Evolutionary conservation across 2,329 filamentous ascomycete species (phyloP).

Genomic region (Torrubiella hemipterigena): DNA sequence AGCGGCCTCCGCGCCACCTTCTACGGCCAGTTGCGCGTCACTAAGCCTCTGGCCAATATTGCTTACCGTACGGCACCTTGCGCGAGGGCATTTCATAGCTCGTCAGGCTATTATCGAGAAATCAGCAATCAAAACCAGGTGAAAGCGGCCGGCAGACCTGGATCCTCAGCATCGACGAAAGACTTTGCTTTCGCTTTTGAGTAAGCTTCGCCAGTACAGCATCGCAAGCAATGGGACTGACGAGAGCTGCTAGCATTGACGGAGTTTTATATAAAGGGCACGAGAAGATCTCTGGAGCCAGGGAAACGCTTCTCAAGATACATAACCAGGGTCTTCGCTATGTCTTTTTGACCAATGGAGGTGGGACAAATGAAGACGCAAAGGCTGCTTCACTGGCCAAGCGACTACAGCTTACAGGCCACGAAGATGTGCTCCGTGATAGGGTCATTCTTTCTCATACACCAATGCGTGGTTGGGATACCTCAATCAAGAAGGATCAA

Average conservation of each 20-base stretch:
- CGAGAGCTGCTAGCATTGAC: slow-evolving; percentile 51
- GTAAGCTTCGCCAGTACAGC: slow-evolving; percentile 11
- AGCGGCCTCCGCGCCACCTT: background rate
- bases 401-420: slow-evolving; percentile 17
- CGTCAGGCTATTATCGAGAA: no score
- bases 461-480: slow-evolving; percentile 55
- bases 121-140: no score
- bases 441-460: slow-evolving; percentile 71
- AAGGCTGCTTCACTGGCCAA: slow-evolving; percentile 21
- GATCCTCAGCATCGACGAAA: slow-evolving; percentile 1
- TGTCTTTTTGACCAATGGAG: slow-evolving; percentile 91
- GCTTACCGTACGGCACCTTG: no score
- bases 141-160: background rate
- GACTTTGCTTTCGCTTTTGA: slow-evolving; percentile 27
- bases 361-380: slow-evolving; percentile 62
- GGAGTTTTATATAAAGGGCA: slow-evolving; percentile 84
- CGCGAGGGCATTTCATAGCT: background rate
- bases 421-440: slow-evolving; percentile 20
- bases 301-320: slow-evolving; percentile 60
- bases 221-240: background rate
- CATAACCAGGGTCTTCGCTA: slow-evolving; percentile 71
- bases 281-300: slow-evolving; percentile 66
- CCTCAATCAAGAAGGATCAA: slow-evolving; percentile 20
- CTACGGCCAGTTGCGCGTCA: background rate
- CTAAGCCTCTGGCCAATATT: background rate